A percentile compares a stretch with the other conserved stretches of the same genome.
Evolutionary conservation across 1,284 basidiomycete genomes (phyloP).

Genomic region (Leucoagaricus sp.): DNA sequence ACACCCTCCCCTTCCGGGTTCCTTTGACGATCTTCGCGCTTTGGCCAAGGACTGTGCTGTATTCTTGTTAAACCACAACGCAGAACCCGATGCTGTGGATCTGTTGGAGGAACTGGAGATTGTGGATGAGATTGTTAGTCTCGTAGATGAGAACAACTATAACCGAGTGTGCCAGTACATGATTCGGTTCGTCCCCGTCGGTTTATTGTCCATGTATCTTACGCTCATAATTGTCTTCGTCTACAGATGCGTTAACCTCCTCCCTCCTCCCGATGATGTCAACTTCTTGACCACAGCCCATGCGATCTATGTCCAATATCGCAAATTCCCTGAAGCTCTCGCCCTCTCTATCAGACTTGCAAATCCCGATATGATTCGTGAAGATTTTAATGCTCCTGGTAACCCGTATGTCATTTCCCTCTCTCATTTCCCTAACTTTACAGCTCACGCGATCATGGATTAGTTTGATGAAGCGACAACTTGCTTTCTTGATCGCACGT

Average conservation of each 20-base stretch:
- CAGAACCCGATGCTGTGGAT: constrained; percentile 98
- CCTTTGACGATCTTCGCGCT: constrained; percentile 71
- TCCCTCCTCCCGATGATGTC: constrained; percentile 93
- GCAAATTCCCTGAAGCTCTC: constrained; percentile 91
- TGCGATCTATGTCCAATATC: constrained; percentile 86
- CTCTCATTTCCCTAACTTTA: constrained; percentile 5
- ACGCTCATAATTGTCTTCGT: constrained; percentile 19
- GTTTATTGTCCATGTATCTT: not conserved
- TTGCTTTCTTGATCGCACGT: constrained; percentile 92
- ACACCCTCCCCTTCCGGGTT: constrained; percentile 45
- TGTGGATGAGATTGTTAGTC: constrained; percentile 73
- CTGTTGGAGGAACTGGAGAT: constrained; percentile 94
- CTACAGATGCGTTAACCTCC: constrained; percentile 82
- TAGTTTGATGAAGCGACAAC: constrained; percentile 92
- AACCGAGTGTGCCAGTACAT: constrained; percentile 97
- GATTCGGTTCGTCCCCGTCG: constrained; percentile 67
- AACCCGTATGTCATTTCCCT: constrained; percentile 64
- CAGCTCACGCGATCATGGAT: constrained; percentile 13
- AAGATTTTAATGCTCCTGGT: constrained; percentile 85
- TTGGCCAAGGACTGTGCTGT: constrained; percentile 88
- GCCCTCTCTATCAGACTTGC: constrained; percentile 86
- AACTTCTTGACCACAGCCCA: constrained; percentile 92
- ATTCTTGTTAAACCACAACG: constrained; percentile 94
- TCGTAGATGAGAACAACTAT: constrained; percentile 90
- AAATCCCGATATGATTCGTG: constrained; percentile 78